phyloP scores from a whole-genome alignment of 441 rosid genomes.

The Syzygium malaccense region DNA sequence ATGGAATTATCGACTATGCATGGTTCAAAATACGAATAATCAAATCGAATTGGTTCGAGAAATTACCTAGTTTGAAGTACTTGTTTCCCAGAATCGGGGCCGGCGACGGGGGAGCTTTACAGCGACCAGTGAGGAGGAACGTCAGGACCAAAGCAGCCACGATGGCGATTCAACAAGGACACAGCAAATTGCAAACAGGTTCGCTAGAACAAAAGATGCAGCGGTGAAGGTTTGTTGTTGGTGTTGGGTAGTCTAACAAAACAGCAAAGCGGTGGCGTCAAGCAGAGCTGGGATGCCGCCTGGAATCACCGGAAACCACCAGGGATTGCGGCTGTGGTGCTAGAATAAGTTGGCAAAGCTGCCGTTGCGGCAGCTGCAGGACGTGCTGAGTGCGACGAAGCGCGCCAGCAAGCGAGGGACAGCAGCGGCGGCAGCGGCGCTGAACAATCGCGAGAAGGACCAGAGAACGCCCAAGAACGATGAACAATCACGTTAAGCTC shows the following conservation, averaged over 20 bases:
- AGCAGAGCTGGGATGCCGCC: not conserved
- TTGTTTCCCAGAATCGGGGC: too few species aligned
- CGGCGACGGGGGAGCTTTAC: not conserved
- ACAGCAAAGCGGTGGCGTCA: not conserved
- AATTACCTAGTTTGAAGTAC: not conserved
- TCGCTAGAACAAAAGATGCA: not conserved
- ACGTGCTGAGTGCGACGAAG: too few species aligned
- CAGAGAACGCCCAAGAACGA: too few species aligned
- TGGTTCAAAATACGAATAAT: too few species aligned
- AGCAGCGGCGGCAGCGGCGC: too few species aligned
- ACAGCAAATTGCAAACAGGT: not conserved
- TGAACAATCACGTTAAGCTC: too few species aligned
- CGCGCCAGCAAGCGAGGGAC: not conserved
- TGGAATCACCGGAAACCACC: not conserved
- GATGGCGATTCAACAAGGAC: not conserved
- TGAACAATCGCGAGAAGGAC: too few species aligned
- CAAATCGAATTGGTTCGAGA: not conserved
- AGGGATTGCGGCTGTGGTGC: not conserved
- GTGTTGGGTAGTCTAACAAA: not conserved
- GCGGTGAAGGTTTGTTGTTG: not conserved
- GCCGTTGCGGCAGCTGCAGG: too few species aligned
- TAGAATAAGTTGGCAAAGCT: not conserved
- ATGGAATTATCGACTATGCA: too few species aligned
- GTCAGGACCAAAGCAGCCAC: not conserved
- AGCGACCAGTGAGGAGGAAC: accelerated